phyloP scores from a whole-genome alignment of 345 rosid species.

The Atalantia buxifolia region DNA sequence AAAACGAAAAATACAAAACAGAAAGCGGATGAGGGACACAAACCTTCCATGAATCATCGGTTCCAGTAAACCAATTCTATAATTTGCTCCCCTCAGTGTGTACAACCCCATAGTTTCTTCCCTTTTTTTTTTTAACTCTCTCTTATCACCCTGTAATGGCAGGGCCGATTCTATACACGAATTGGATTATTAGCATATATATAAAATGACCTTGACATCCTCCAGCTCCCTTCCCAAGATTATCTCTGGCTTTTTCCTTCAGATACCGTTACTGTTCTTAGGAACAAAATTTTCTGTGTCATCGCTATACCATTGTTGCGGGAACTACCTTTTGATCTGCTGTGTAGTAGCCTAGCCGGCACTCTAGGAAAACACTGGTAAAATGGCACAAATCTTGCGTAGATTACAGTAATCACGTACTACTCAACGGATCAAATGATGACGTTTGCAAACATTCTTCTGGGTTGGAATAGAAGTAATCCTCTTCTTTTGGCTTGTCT shows the following conservation, averaged over 20 bases:
- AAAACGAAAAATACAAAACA: background rate
- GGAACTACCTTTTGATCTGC: conserved; percentile 19
- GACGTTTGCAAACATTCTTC: conserved; percentile 73
- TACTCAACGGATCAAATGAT: conserved; percentile 38
- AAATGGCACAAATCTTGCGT: conserved; percentile 14
- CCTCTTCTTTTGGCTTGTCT: conserved; percentile 88
- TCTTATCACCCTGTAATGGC: conserved; percentile 31
- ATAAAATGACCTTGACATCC: conserved; percentile 6
- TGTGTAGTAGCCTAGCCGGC: conserved; percentile 27
- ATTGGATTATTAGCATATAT: conserved; percentile 34
- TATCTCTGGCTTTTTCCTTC: background rate
- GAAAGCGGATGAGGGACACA: conserved; percentile 20
- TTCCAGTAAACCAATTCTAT: conserved; percentile 20
- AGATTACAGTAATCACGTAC: conserved; percentile 24
- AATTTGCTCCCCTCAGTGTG: conserved; percentile 29
- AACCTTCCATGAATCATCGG: conserved; percentile 27
- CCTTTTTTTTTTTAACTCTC: conserved; percentile 2
- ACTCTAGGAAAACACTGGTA: conserved; percentile 7
- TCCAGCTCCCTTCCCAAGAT: conserved; percentile 13
- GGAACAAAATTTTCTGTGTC: conserved; percentile 15
- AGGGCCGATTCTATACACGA: conserved; percentile 44
- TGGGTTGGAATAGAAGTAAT: conserved; percentile 91
- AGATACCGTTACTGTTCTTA: conserved; percentile 10
- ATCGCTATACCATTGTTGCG: background rate
- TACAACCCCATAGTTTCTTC: conserved; percentile 17